A percentile compares a stretch with the other conserved stretches of the same genome.
Evolutionary conservation across 495 filamentous ascomycete genomes (phyloP).

Genomic region (Lentithecium fluviatile): DNA sequence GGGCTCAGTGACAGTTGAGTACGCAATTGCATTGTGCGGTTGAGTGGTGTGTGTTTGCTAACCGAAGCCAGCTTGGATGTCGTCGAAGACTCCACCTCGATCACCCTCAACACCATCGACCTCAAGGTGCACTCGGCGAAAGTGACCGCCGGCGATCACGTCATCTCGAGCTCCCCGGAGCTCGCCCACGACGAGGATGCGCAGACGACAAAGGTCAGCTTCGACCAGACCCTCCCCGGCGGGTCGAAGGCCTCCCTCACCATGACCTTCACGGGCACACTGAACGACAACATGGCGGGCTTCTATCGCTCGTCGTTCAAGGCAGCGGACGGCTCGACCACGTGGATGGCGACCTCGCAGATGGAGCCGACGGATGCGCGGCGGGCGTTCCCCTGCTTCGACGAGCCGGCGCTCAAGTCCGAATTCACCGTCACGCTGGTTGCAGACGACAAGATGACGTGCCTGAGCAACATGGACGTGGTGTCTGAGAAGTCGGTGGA

Average conservation of each 20-base stretch:
- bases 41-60: constrained; percentile 3
- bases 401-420: constrained; percentile 74
- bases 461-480: constrained; percentile 80
- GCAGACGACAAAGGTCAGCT: constrained; percentile 64
- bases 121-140: constrained; percentile 77
- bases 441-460: constrained; percentile 70
- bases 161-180: constrained; percentile 56
- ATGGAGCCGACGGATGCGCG: constrained; percentile 79
- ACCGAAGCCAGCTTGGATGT: constrained; percentile 62
- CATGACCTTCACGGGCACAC: constrained; percentile 63
- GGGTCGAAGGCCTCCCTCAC: constrained; percentile 63
- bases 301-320: constrained; percentile 80
- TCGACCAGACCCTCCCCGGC: constrained; percentile 58
- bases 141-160: constrained; percentile 55
- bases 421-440: constrained; percentile 71
- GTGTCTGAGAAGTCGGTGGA: constrained; percentile 61
- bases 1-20: constrained; percentile 67
- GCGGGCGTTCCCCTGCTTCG: constrained; percentile 74
- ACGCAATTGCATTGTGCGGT: constrained; percentile 21
- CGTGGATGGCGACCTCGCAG: constrained; percentile 72
- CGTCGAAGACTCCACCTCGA: constrained; percentile 76
- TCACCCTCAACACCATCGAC: constrained; percentile 84
- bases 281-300: constrained; percentile 80
- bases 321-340: constrained; percentile 59
- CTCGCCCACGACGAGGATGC: constrained; percentile 60